Percentiles rank a stretch among this genome's conserved stretches.
Conservation (phyloP, 257 asterid species). For the Scutellaria barbata region DNA sequence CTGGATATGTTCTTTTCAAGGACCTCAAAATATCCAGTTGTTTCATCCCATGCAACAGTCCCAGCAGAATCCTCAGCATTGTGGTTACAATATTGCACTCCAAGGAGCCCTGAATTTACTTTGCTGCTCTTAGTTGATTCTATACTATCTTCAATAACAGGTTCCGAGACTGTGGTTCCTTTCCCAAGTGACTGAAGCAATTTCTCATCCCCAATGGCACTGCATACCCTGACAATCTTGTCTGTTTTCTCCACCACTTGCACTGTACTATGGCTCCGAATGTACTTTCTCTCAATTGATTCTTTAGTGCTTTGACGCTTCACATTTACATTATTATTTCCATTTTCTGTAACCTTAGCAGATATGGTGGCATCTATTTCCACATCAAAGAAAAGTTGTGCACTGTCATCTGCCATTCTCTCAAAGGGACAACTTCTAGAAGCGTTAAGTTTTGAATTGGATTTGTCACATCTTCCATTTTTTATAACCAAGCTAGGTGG, state of each 20-base stretch:
- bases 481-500: constrained; percentile 67
- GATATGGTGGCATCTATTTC: constrained; percentile 59
- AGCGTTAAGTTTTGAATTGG: constrained; percentile 44
- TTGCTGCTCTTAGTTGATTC: constrained; percentile 34
- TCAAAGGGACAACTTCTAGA: constrained; percentile 52
- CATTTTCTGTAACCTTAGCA: constrained; percentile 39
- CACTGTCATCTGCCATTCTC: constrained; percentile 44
- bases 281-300: constrained; percentile 42
- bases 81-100: constrained; percentile 33
- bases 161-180: constrained; percentile 33
- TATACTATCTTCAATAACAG: constrained; percentile 42
- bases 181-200: constrained; percentile 35
- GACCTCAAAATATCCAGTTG: constrained; percentile 68
- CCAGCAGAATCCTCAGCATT: constrained; percentile 39
- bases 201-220: constrained; percentile 41
- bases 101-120: constrained; percentile 41
- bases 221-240: constrained; percentile 33
- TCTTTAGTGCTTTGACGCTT: constrained; percentile 47
- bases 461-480: constrained; percentile 41
- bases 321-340: constrained; percentile 48
- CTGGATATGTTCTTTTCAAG: constrained; percentile 49
- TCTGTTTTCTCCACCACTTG: constrained; percentile 44
- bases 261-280: constrained; percentile 32
- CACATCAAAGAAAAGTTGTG: constrained; percentile 55
- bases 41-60: constrained; percentile 71